These are phyloP conservation scores for Blumeriella jaapii DNA, from an alignment of 2,329 filamentous ascomycete species.

Conservation along the genomic window DNA sequence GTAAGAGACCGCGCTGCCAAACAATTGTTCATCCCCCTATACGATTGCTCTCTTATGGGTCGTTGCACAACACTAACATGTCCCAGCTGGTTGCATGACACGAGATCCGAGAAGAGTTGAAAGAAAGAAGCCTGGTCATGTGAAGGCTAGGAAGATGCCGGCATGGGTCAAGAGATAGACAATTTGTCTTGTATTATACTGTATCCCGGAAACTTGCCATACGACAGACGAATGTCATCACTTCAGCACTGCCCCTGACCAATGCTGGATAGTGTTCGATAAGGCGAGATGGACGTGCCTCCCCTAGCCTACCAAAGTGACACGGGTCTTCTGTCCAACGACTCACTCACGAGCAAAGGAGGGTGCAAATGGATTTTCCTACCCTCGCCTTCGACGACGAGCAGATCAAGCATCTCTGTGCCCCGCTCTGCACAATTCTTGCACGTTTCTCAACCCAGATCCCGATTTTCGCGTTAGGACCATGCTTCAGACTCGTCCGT, in stretches of 20 bases:
- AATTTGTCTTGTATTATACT: conserved; percentile 23
- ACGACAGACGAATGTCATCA: not conserved
- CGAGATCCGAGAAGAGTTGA: conserved; percentile 87
- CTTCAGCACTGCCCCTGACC: not conserved
- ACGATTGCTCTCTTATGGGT: no score
- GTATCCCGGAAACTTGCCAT: conserved; percentile 10
- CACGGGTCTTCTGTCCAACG: no score
- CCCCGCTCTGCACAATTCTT: no score
- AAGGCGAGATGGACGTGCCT: not conserved
- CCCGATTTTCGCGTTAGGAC: no score
- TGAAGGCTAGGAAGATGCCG: conserved; percentile 97
- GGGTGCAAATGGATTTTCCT: no score
- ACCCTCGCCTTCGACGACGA: no score
- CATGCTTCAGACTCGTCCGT: no score
- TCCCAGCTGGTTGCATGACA: conserved; percentile 83
- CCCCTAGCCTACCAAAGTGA: no score
- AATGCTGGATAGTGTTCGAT: not conserved
- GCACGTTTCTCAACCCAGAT: no score
- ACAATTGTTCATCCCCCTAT: not conserved
- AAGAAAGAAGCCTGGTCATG: conserved; percentile 91
- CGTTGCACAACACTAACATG: no score
- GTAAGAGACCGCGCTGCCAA: conserved; percentile 49
- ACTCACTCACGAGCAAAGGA: no score
- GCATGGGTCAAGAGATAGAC: conserved; percentile 75
- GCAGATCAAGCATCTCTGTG: no score